Conservation (phyloP, 2,329 filamentous ascomycete genomes). For the Cercospora janseana region DNA sequence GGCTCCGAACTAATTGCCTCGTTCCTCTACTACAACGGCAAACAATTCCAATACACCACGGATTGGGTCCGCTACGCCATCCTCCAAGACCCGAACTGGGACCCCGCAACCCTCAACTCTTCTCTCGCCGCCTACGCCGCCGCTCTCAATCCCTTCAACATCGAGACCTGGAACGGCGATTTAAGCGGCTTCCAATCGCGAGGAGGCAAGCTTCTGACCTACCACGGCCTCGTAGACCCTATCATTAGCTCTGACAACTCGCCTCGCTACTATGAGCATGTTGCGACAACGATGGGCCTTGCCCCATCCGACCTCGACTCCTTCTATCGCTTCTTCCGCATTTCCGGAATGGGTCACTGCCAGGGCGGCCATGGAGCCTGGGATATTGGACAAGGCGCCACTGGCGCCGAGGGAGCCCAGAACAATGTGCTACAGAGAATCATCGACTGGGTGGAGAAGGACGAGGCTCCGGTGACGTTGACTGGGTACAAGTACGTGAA, state of each 20-base stretch:
- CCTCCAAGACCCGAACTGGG: constrained; percentile 47
- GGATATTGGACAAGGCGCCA: constrained; percentile 40
- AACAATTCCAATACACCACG: constrained; percentile 43
- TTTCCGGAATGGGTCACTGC: constrained; percentile 54
- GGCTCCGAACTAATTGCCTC: constrained; percentile 44
- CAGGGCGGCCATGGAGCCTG: constrained; percentile 46
- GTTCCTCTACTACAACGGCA: constrained; percentile 39
- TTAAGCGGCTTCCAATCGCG: constrained; percentile 41
- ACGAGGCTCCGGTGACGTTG: constrained; percentile 32
- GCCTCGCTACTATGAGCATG: constrained; percentile 49
- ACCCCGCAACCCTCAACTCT: constrained; percentile 38
- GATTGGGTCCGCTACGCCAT: constrained; percentile 53
- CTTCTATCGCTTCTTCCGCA: constrained; percentile 56
- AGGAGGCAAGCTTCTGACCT: constrained; percentile 49
- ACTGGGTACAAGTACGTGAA: constrained; percentile 46
- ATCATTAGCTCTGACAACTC: constrained; percentile 47
- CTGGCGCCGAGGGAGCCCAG: constrained; percentile 28
- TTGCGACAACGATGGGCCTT: constrained; percentile 47
- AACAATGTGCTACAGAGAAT: constrained; percentile 52
- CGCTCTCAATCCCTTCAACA: constrained; percentile 38
- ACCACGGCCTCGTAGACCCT: constrained; percentile 42
- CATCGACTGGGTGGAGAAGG: constrained; percentile 37
- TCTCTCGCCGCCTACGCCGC: constrained; percentile 40
- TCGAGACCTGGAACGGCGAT: constrained; percentile 45
- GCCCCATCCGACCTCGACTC: constrained; percentile 46